phyloP scores from a whole-genome alignment of 2,329 filamentous ascomycete species.

The Trichoderma afroharzianum region DNA sequence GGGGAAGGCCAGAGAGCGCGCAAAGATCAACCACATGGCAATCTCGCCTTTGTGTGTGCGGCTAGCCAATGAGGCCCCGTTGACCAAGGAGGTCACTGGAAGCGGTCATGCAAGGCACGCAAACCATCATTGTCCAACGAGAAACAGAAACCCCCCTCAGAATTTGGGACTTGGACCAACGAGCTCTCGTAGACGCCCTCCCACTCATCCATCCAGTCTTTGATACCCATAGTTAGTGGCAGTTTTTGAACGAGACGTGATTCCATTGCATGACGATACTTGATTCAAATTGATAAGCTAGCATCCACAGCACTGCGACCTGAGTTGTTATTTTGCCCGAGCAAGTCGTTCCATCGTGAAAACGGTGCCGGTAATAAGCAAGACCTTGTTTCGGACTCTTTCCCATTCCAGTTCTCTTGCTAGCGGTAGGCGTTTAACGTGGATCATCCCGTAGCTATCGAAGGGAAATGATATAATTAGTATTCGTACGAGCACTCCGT shows the following conservation, averaged over 20 bases:
- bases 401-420: background rate
- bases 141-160: background rate
- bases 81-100: background rate
- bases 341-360: background rate
- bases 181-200: constrained; percentile 5
- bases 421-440: background rate
- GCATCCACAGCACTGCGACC: background rate
- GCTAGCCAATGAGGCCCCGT: constrained; percentile 5
- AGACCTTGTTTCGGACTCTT: constrained; percentile 4
- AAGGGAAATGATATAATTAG: background rate
- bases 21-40: constrained; percentile 12
- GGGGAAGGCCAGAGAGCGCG: background rate
- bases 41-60: constrained; percentile 4
- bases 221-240: background rate
- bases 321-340: background rate
- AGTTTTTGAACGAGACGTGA: background rate
- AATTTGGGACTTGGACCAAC: background rate
- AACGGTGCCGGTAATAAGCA: background rate
- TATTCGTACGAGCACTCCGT: background rate
- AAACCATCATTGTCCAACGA: background rate
- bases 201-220: background rate
- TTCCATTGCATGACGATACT: background rate
- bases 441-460: background rate
- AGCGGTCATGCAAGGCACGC: constrained; percentile 18
- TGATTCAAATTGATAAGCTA: background rate